These are phyloP conservation scores for Mrakia blollopis DNA, from an alignment of 768 basidiomycete genomes.

Conservation along the genomic window DNA sequence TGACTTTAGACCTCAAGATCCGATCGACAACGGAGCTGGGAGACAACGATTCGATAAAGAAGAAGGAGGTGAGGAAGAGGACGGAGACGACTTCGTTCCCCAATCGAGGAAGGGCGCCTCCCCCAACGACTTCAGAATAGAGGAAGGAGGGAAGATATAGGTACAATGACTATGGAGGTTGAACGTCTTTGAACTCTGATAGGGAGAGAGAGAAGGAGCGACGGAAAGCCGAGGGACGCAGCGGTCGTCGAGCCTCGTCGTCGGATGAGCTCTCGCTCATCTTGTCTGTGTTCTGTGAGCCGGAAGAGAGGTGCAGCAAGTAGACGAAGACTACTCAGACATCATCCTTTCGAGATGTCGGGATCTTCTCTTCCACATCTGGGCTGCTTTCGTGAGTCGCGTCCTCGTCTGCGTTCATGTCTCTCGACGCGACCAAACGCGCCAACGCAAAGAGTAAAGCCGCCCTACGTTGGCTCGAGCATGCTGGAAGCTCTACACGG, in stretches of 20 bases:
- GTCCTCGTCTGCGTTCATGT: too few relatives aligned
- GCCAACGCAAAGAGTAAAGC: too few relatives aligned
- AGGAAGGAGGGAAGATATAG: neutral
- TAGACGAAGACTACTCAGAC: too few relatives aligned
- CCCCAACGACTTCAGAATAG: neutral
- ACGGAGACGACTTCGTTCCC: constrained; percentile 24
- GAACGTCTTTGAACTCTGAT: neutral
- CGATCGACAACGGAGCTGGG: constrained; percentile 24
- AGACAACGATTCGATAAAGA: constrained; percentile 28
- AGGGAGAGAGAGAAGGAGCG: neutral
- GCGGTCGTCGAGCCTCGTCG: neutral
- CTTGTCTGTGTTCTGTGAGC: too few relatives aligned
- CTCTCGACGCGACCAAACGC: too few relatives aligned
- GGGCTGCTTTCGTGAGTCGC: too few relatives aligned
- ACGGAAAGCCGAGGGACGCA: neutral
- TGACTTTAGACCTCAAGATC: constrained; percentile 23
- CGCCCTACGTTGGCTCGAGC: too few relatives aligned
- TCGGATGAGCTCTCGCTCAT: too few relatives aligned
- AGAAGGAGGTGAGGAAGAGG: neutral
- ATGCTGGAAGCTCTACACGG: too few relatives aligned
- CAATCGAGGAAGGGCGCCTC: constrained; percentile 14
- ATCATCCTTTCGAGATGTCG: too few relatives aligned
- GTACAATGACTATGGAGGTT: neutral
- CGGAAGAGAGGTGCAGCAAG: too few relatives aligned
- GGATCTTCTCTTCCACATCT: too few relatives aligned